Percentiles rank a stretch among this genome's conserved stretches.
These are phyloP conservation scores for Stipa capillata DNA, from an alignment of 176 grass and related monocot genomes.

Conservation along the genomic window DNA sequence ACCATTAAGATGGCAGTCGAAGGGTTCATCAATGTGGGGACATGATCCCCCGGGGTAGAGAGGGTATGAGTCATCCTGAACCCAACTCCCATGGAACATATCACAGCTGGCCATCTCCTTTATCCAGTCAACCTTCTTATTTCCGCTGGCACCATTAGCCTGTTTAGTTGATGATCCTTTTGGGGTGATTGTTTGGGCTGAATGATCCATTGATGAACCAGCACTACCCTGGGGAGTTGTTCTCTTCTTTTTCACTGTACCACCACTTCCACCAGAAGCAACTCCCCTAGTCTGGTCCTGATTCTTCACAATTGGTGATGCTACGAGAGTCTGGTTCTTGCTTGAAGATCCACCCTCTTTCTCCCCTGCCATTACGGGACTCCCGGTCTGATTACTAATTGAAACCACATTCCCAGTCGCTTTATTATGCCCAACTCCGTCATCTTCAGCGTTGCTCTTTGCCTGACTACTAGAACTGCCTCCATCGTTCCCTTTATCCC, in stretches of 20 bases:
- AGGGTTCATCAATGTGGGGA: slow-evolving; percentile 80
- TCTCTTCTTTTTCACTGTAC: slow-evolving; percentile 1
- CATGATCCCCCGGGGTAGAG: slow-evolving; percentile 74
- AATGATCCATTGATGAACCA: slow-evolving; percentile 16
- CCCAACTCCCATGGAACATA: slow-evolving; percentile 74
- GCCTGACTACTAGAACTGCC: neutral
- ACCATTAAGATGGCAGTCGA: slow-evolving; percentile 79
- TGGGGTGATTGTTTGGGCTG: neutral
- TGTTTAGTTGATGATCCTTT: neutral
- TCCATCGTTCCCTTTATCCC: neutral
- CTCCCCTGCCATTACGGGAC: neutral
- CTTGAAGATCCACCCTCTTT: slow-evolving; percentile 15
- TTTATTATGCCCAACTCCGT: neutral
- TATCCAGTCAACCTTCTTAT: slow-evolving; percentile 57
- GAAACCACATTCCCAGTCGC: neutral
- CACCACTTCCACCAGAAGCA: slow-evolving; percentile 13
- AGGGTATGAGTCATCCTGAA: slow-evolving; percentile 60
- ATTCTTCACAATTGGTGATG: slow-evolving; percentile 23
- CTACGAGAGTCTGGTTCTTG: slow-evolving; percentile 29
- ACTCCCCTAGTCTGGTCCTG: slow-evolving; percentile 16
- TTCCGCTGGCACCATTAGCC: neutral
- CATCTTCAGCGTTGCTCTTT: neutral
- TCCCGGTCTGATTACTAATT: slow-evolving; percentile 9
- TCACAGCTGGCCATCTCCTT: slow-evolving; percentile 65
- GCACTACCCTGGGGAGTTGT: neutral